These are phyloP conservation scores for Golovinomyces cichoracearum DNA, from an alignment of 2,329 filamentous ascomycete genomes.

Conservation along the genomic window DNA sequence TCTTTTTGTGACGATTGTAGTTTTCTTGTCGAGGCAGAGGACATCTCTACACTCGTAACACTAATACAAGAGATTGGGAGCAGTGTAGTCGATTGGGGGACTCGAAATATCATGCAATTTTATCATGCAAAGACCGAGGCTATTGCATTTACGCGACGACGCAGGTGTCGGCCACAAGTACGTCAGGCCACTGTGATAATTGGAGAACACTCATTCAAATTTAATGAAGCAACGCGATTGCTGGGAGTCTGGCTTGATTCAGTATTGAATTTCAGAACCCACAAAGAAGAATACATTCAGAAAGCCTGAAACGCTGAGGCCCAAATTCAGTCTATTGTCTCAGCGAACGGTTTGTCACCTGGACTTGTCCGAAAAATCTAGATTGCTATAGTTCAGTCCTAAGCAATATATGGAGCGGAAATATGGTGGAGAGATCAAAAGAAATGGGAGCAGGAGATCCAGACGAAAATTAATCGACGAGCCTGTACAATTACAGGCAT, in stretches of 20 bases:
- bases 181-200: neutral
- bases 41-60: neutral
- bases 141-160: neutral
- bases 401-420: neutral
- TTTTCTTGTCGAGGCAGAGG: neutral
- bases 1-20: neutral
- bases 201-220: neutral
- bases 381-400: neutral
- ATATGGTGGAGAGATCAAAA: neutral
- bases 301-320: neutral
- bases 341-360: neutral
- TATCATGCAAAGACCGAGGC: neutral
- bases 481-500: neutral
- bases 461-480: neutral
- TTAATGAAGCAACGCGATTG: neutral
- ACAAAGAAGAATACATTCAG: neutral
- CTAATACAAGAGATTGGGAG: neutral
- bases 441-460: neutral
- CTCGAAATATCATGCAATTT: neutral
- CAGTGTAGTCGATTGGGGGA: neutral
- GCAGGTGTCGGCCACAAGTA: neutral
- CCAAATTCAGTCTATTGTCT: neutral
- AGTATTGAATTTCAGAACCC: neutral
- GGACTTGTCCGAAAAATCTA: neutral
- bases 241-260: neutral